Evolutionary conservation across 2,329 filamentous ascomycete genomes (phyloP).

Genomic region (Diaporthe sp.): DNA sequence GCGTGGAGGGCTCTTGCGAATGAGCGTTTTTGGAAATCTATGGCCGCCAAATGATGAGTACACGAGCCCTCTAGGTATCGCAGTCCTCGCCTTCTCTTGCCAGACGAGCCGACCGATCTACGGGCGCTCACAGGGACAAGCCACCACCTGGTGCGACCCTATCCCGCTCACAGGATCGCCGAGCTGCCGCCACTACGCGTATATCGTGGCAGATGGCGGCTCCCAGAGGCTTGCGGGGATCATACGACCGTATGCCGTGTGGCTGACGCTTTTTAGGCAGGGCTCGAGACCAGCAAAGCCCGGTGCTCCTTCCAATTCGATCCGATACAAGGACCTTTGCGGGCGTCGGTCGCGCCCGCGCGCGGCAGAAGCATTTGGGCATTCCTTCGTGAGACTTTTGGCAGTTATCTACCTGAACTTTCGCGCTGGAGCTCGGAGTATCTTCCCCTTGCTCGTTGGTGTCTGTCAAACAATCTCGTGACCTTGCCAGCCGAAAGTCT

Average conservation of each 20-base stretch:
- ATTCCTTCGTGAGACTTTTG: neutral
- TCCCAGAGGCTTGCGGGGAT: conserved; percentile 20
- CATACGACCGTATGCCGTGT: conserved; percentile 26
- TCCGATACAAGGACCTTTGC: neutral
- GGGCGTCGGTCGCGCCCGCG: neutral
- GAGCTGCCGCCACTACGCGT: conserved; percentile 5
- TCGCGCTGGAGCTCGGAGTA: conserved; percentile 10
- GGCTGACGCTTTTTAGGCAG: conserved; percentile 1
- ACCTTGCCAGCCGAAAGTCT: neutral
- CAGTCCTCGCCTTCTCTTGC: conserved; percentile 17
- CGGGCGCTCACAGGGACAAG: conserved; percentile 29
- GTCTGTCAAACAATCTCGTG: conserved; percentile 17
- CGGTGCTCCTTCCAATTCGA: neutral
- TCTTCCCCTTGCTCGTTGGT: neutral
- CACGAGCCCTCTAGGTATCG: neutral
- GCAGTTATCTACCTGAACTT: neutral
- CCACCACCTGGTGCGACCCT: conserved; percentile 21
- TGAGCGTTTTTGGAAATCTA: neutral
- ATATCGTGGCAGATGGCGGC: neutral
- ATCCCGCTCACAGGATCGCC: conserved; percentile 21
- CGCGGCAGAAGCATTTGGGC: neutral
- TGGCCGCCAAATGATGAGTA: neutral
- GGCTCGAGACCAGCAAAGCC: neutral
- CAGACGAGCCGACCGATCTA: conserved; percentile 23
- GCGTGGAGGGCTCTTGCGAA: neutral